Evolutionary conservation across 805 yeast genomes (phyloP).

Genomic region (Candida succiphila): DNA sequence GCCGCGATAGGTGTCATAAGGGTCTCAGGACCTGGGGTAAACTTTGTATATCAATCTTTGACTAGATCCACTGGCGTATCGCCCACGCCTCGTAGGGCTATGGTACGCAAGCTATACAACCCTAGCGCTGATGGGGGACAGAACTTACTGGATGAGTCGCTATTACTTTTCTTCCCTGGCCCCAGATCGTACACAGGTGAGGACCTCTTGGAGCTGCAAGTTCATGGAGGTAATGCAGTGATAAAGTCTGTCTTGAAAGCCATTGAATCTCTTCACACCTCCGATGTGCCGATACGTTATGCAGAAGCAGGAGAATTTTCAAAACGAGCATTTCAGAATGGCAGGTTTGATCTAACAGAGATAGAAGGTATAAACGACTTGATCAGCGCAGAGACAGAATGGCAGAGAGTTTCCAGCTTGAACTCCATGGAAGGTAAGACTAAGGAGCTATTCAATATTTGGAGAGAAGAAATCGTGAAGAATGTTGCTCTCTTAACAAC

Average conservation of each 20-base stretch:
- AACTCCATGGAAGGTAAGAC: constrained; percentile 65
- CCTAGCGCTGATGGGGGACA: constrained; percentile 19
- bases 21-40: constrained; percentile 63
- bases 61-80: constrained; percentile 25
- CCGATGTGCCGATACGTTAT: constrained; percentile 44
- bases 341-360: constrained; percentile 77
- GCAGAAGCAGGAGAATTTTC: constrained; percentile 96
- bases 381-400: constrained; percentile 90
- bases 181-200: constrained; percentile 92
- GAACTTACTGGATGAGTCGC: constrained; percentile 63
- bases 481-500: constrained; percentile 75
- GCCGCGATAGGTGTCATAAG: constrained; percentile 86
- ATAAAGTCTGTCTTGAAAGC: constrained; percentile 58
- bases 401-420: constrained; percentile 70
- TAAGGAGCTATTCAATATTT: constrained; percentile 38
- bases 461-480: constrained; percentile 62
- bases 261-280: constrained; percentile 42
- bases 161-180: constrained; percentile 54
- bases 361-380: constrained; percentile 83
- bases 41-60: constrained; percentile 32
- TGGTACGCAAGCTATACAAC: constrained; percentile 45
- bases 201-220: constrained; percentile 78
- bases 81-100: constrained; percentile 48
- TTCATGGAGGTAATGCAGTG: constrained; percentile 92
- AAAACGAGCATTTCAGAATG: constrained; percentile 74